phyloP scores from a whole-genome alignment of 805 yeast species.

The Yamadazyma tumulicola region DNA sequence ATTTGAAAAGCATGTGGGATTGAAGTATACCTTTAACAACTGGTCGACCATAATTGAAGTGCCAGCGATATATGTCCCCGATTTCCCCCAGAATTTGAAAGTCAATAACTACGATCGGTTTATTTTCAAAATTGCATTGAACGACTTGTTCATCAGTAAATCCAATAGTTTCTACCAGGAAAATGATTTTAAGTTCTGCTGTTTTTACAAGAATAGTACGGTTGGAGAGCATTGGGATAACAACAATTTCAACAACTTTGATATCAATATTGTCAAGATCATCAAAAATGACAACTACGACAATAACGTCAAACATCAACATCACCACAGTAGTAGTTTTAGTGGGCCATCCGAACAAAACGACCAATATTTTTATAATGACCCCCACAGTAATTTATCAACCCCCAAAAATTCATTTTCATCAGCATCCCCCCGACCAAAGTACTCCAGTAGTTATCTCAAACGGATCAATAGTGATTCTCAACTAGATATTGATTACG shows the following conservation, averaged over 20 bases:
- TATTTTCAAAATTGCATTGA: constrained; percentile 56
- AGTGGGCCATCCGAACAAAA: neutral
- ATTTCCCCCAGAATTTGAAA: constrained; percentile 47
- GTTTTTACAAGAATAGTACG: constrained; percentile 48
- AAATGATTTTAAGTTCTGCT: constrained; percentile 46
- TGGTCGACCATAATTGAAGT: constrained; percentile 78
- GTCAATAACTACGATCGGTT: constrained; percentile 65
- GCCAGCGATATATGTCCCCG: constrained; percentile 58
- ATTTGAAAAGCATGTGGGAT: constrained; percentile 62
- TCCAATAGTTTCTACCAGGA: constrained; percentile 13
- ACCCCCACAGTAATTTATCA: constrained; percentile 1
- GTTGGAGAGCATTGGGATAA: constrained; percentile 79
- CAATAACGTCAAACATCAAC: neutral
- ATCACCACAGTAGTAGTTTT: neutral
- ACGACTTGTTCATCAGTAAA: constrained; percentile 29
- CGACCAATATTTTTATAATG: neutral
- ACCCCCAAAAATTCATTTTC: neutral
- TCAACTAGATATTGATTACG: constrained; percentile 24
- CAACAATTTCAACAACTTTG: constrained; percentile 58
- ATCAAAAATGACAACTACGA: constrained; percentile 7
- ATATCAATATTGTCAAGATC: constrained; percentile 38
- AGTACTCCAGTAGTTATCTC: constrained; percentile 36
- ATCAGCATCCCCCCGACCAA: constrained; percentile 22
- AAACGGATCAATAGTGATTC: constrained; percentile 29
- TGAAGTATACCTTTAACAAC: constrained; percentile 71